These are phyloP conservation scores for Stachybotrys chlorohalonatus DNA, from an alignment of 2,329 filamentous ascomycete genomes.

Conservation along the genomic window DNA sequence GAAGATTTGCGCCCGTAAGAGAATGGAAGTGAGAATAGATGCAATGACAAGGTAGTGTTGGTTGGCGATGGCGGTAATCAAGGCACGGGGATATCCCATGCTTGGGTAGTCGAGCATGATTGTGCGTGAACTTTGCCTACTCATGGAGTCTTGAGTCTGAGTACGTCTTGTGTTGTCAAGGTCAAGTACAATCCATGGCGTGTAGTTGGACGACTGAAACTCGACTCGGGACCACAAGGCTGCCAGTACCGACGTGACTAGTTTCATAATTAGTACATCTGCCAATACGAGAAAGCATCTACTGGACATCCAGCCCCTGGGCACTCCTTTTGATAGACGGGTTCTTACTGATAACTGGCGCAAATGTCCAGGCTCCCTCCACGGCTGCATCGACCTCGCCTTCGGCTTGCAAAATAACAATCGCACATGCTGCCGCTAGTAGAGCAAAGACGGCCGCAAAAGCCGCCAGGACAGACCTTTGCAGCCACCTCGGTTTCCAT, in stretches of 20 bases:
- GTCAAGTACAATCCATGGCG: conserved; percentile 17
- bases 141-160: conserved; percentile 15
- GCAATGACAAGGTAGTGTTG: conserved; percentile 16
- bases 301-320: neutral
- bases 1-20: conserved; percentile 14
- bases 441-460: conserved; percentile 11
- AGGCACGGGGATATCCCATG: conserved; percentile 11
- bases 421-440: conserved; percentile 12
- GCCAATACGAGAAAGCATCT: neutral
- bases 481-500: conserved; percentile 16
- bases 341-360: conserved; percentile 16
- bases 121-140: conserved; percentile 16
- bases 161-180: conserved; percentile 8
- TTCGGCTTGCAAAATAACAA: conserved; percentile 12
- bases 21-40: conserved; percentile 11
- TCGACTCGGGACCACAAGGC: conserved; percentile 18
- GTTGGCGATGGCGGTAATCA: conserved; percentile 11
- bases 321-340: neutral
- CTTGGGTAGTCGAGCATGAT: conserved; percentile 16
- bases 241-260: conserved; percentile 14
- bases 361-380: conserved; percentile 17
- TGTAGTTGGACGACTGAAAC: conserved; percentile 16
- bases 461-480: conserved; percentile 8
- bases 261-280: neutral
- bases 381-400: conserved; percentile 7